phyloP scores from a whole-genome alignment of 2,329 filamentous ascomycete species.

The Zelopaecilomyces penicillatus region DNA sequence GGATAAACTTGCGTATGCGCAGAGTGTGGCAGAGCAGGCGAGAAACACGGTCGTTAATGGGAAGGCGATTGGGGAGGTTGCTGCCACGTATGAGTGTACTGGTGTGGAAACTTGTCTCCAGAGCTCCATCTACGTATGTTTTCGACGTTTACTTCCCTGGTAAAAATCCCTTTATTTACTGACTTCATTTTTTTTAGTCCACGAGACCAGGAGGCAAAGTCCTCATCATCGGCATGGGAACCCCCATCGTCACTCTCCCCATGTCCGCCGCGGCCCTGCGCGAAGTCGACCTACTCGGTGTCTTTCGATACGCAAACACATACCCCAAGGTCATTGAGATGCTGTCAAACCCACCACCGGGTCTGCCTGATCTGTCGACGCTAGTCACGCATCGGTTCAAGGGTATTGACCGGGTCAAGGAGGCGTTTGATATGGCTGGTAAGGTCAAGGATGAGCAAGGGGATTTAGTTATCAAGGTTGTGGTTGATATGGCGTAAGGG shows the following conservation, averaged over 20 bases:
- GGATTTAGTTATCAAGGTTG: constrained; percentile 66
- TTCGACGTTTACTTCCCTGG: constrained; percentile 12
- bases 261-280: constrained; percentile 60
- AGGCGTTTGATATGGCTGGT: constrained; percentile 65
- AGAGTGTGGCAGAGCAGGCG: constrained; percentile 38
- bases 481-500: constrained; percentile 40
- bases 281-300: constrained; percentile 63
- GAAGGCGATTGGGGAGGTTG: constrained; percentile 51
- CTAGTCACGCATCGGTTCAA: constrained; percentile 63
- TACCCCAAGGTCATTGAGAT: constrained; percentile 51
- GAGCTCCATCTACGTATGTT: constrained; percentile 56
- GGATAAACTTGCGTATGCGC: constrained; percentile 44
- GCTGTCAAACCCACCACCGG: constrained; percentile 37
- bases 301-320: constrained; percentile 68
- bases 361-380: constrained; percentile 56
- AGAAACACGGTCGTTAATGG: constrained; percentile 28
- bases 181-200: constrained; percentile 25
- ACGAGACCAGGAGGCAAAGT: constrained; percentile 61
- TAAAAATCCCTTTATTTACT: background rate
- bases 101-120: constrained; percentile 71
- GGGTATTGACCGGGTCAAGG: constrained; percentile 53
- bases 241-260: constrained; percentile 59
- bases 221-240: constrained; percentile 66
- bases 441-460: constrained; percentile 62
- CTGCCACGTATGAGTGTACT: constrained; percentile 68